Evolutionary conservation across 2,329 filamentous ascomycete genomes (phyloP).

Genomic region (Rhynchosporium graminicola): DNA sequence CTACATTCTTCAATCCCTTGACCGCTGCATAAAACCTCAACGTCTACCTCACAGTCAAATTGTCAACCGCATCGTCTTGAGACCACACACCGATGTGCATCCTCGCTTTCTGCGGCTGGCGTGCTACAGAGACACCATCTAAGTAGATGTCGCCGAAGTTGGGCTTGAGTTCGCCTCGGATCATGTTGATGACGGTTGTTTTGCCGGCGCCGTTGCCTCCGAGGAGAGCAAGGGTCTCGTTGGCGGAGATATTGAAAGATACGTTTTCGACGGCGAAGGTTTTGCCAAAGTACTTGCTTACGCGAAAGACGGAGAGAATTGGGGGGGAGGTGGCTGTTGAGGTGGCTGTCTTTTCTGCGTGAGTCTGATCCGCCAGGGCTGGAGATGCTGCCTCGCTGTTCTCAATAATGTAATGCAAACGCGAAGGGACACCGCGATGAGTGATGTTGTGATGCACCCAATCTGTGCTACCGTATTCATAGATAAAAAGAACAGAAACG

Average conservation of each 20-base stretch:
- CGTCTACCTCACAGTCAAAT: constrained; percentile 40
- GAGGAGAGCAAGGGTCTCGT: constrained; percentile 64
- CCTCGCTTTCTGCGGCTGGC: constrained; percentile 31
- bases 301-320: constrained; percentile 61
- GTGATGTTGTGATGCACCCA: constrained; percentile 32
- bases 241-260: constrained; percentile 61
- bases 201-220: constrained; percentile 69
- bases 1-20: constrained; percentile 39
- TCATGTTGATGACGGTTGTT: constrained; percentile 64
- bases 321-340: constrained; percentile 38
- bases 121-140: constrained; percentile 55
- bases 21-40: constrained; percentile 41
- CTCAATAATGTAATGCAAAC: constrained; percentile 34
- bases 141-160: constrained; percentile 60
- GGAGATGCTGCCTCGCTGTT: constrained; percentile 34
- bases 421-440: constrained; percentile 28
- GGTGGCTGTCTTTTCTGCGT: constrained; percentile 36
- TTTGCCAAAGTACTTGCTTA: constrained; percentile 61
- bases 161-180: constrained; percentile 62
- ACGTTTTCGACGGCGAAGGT: constrained; percentile 62
- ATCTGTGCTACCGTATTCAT: constrained; percentile 36
- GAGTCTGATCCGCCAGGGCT: neutral
- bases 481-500: constrained; percentile 24
- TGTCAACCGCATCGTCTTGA: constrained; percentile 42
- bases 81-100: constrained; percentile 40